Evolutionary conservation across 129 eudicot genomes (phyloP).

Genomic region (Flaveria linearis): DNA sequence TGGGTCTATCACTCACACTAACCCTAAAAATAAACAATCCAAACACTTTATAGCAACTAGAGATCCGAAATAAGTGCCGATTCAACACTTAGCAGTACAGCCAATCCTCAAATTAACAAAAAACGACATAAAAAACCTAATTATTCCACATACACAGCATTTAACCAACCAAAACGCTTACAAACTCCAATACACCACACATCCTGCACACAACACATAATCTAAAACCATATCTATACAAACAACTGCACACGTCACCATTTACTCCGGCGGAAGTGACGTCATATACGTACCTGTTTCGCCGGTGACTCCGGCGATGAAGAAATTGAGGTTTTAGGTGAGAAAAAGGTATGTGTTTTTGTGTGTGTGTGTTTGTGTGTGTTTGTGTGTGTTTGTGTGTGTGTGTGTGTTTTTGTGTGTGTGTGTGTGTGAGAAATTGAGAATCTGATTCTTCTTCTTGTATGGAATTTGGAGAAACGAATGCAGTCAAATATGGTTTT

Average conservation of each 20-base stretch:
- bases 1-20: conserved; percentile 40
- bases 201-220: background rate
- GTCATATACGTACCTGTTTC: conserved; percentile 42
- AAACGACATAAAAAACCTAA: conserved; percentile 11
- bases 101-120: conserved; percentile 13
- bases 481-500: conserved; percentile 46
- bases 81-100: conserved; percentile 25
- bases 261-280: conserved; percentile 31
- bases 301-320: conserved; percentile 22
- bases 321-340: conserved; percentile 26
- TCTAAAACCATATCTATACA: conserved; percentile 4
- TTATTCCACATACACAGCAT: conserved; percentile 15
- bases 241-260: background rate
- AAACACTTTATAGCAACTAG: conserved; percentile 25
- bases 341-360: conserved; percentile 12
- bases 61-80: conserved; percentile 62
- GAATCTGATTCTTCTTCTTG: conserved; percentile 48
- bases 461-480: conserved; percentile 24
- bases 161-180: conserved; percentile 18
- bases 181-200: background rate
- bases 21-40: conserved; percentile 40
- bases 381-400: conserved; percentile 16
- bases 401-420: conserved; percentile 14
- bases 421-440: conserved; percentile 21
- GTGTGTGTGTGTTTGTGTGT: conserved; percentile 18